phyloP scores from a whole-genome alignment of 225 moss, liverwort and hornwort species.

The Lunularia cruciata region DNA sequence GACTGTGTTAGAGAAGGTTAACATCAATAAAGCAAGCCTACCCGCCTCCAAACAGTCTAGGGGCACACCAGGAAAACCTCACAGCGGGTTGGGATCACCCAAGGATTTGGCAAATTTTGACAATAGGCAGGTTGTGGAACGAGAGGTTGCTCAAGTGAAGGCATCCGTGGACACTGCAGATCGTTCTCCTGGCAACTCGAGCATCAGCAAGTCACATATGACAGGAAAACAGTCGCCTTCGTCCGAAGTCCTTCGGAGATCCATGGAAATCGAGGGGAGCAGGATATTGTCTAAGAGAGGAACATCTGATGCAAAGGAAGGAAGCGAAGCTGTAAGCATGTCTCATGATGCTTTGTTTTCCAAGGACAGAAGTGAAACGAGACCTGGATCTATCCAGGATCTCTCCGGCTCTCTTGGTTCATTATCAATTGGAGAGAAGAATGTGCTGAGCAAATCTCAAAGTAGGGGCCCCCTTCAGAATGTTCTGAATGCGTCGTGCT shows the following conservation, averaged over 20 bases:
- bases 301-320: not conserved
- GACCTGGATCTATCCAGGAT: slow-evolving; percentile 41
- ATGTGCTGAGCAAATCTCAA: slow-evolving; percentile 27
- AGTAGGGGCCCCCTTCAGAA: slow-evolving; percentile 34
- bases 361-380: slow-evolving; percentile 22
- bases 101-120: not conserved
- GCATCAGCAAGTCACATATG: not conserved
- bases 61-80: not conserved
- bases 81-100: not conserved
- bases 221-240: not conserved
- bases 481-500: slow-evolving; percentile 21
- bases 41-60: not conserved
- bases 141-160: not conserved
- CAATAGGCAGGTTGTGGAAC: not conserved
- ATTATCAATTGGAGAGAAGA: slow-evolving; percentile 58
- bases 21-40: not conserved
- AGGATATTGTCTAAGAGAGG: not conserved
- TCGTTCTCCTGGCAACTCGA: not conserved
- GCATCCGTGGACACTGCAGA: not conserved
- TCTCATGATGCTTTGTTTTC: slow-evolving; percentile 21
- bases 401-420: slow-evolving; percentile 55
- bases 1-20: not conserved
- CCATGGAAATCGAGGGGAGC: not conserved
- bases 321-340: slow-evolving; percentile 29
- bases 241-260: not conserved